Evolutionary conservation across 139 green algal species (phyloP).

Genomic region (Chlamydomonas asymmetrica): DNA sequence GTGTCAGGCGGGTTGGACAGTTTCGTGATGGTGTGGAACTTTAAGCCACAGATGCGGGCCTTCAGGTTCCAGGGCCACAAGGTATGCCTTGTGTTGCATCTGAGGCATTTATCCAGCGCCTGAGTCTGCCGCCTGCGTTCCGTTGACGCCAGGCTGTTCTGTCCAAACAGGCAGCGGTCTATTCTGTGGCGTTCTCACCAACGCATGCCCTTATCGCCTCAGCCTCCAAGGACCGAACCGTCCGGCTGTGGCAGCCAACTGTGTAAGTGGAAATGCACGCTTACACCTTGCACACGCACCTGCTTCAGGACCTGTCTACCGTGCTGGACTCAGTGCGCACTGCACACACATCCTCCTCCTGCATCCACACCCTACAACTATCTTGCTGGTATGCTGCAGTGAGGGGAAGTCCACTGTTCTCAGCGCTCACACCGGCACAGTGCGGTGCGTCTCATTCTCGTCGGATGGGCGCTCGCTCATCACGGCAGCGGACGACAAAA

Average conservation of each 20-base stretch:
- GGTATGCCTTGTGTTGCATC: conserved; percentile 29
- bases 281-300: background rate
- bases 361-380: background rate
- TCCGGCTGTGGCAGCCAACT: conserved; percentile 84
- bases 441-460: conserved; percentile 80
- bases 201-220: conserved; percentile 75
- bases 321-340: no score
- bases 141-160: background rate
- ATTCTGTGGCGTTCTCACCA: conserved; percentile 76
- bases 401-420: conserved; percentile 85
- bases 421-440: conserved; percentile 81
- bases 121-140: background rate
- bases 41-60: conserved; percentile 82
- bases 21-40: conserved; percentile 91
- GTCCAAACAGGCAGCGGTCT: conserved; percentile 66
- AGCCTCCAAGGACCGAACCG: conserved; percentile 80
- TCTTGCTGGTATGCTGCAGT: conserved; percentile 48
- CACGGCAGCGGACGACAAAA: conserved; percentile 86
- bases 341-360: background rate
- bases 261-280: conserved; percentile 63
- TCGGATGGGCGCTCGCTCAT: conserved; percentile 74
- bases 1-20: conserved; percentile 77
- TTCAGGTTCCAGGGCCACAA: conserved; percentile 84
- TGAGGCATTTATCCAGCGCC: background rate
- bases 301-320: no score